Percentiles rank a stretch among this genome's conserved stretches.
Conservation (phyloP, 2,329 filamentous ascomycete genomes). For the Hansfordia pulvinata region DNA sequence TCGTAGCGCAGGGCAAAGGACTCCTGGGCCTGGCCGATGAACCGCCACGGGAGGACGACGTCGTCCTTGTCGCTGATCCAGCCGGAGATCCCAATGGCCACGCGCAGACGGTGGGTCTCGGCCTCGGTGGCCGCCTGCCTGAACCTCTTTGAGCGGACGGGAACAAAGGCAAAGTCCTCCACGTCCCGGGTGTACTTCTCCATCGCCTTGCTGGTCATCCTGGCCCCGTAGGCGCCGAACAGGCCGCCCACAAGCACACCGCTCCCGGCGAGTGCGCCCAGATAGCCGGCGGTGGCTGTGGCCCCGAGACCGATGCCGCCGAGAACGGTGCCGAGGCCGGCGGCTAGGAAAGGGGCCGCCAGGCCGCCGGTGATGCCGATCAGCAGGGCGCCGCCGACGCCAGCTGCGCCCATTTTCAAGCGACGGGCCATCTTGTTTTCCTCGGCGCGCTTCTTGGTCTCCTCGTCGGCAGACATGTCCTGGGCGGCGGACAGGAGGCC, state of each 20-base stretch:
- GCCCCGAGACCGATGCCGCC: conserved; percentile 68
- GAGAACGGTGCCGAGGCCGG: conserved; percentile 67
- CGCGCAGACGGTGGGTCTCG: conserved; percentile 53
- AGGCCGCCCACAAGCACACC: conserved; percentile 67
- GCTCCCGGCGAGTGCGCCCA: conserved; percentile 71
- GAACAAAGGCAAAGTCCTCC: conserved; percentile 79
- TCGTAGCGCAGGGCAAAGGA: conserved; percentile 80
- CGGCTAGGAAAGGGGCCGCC: conserved; percentile 64
- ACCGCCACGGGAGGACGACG: conserved; percentile 63
- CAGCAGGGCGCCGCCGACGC: conserved; percentile 35
- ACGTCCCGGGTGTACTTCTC: conserved; percentile 76
- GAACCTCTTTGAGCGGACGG: conserved; percentile 44
- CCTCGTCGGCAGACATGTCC: conserved; percentile 51
- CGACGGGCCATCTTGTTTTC: conserved; percentile 49
- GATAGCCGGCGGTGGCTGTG: conserved; percentile 63
- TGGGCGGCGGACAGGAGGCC: conserved; percentile 59
- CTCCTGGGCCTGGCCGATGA: conserved; percentile 60
- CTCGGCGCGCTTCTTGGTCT: conserved; percentile 47
- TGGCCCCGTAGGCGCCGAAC: conserved; percentile 77
- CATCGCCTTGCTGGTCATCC: conserved; percentile 76
- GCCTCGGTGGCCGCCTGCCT: conserved; percentile 27
- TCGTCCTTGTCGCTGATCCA: conserved; percentile 67
- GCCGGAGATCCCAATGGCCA: conserved; percentile 72
- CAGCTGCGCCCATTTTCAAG: conserved; percentile 51
- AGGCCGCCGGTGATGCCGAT: conserved; percentile 66